Evolutionary conservation across 1,284 basidiomycete genomes (phyloP).

Genomic region (Ceratobasidium sp.): DNA sequence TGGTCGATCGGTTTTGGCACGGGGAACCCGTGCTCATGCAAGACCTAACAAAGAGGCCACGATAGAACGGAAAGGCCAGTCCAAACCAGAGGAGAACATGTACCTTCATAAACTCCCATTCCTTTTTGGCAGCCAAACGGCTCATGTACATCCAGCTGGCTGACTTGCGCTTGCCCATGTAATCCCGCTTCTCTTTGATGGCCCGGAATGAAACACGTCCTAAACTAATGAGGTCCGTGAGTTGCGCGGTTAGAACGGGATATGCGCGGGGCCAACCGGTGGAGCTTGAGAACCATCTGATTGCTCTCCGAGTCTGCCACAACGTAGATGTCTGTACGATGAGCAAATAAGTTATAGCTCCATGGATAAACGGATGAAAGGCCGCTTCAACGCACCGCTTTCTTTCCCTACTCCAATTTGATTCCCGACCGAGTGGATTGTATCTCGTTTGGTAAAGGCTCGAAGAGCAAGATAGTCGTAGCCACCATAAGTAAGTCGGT

Average conservation of each 20-base stretch:
- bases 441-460: conserved; percentile 88
- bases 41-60: conserved; percentile 57
- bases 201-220: conserved; percentile 96
- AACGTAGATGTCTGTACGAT: conserved; percentile 82
- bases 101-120: conserved; percentile 99
- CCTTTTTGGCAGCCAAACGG: conserved; percentile 92
- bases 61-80: not conserved
- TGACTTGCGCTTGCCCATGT: conserved; percentile 92
- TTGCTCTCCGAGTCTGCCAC: conserved; percentile 85
- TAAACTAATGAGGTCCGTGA: conserved; percentile 61
- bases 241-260: not conserved
- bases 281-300: conserved; percentile 90
- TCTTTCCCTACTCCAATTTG: conserved; percentile 99
- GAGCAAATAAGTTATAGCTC: not conserved
- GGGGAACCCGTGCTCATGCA: conserved; percentile 94
- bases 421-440: conserved; percentile 89
- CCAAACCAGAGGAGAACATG: conserved; percentile 36
- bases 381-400: conserved; percentile 66
- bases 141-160: conserved; percentile 99
- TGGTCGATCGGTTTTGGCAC: conserved; percentile 95
- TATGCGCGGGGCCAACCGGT: conserved; percentile 64
- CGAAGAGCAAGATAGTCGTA: conserved; percentile 96
- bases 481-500: conserved; percentile 95
- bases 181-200: conserved; percentile 97
- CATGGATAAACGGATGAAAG: not conserved